These are phyloP conservation scores for Fusarium anguioides DNA, from an alignment of 2,329 filamentous ascomycete genomes.

Conservation along the genomic window DNA sequence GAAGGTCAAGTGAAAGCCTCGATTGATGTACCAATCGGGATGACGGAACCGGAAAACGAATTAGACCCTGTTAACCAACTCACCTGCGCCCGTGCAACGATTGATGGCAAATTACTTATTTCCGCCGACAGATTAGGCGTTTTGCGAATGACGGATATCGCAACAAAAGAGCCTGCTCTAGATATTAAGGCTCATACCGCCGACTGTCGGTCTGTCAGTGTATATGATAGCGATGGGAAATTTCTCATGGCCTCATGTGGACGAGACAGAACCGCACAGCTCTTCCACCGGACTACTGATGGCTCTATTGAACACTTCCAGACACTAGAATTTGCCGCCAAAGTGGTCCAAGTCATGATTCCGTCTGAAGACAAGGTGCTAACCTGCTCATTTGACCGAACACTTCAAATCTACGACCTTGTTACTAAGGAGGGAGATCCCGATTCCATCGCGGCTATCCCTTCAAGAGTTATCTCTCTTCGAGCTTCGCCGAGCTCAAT, in stretches of 20 bases:
- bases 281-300: constrained; percentile 74
- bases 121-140: constrained; percentile 90
- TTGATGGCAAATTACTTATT: constrained; percentile 74
- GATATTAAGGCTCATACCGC: constrained; percentile 87
- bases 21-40: constrained; percentile 76
- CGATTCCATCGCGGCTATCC: constrained; percentile 78
- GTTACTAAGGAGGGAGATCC: constrained; percentile 74
- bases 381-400: constrained; percentile 90
- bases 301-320: constrained; percentile 82
- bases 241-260: constrained; percentile 84
- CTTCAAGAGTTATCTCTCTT: constrained; percentile 80
- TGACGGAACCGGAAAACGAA: constrained; percentile 61
- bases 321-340: constrained; percentile 91
- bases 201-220: constrained; percentile 84
- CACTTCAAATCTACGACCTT: constrained; percentile 83
- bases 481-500: constrained; percentile 91
- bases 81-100: constrained; percentile 68
- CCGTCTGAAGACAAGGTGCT: constrained; percentile 81
- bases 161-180: constrained; percentile 69
- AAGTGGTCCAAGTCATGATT: constrained; percentile 79
- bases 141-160: constrained; percentile 74
- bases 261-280: constrained; percentile 89
- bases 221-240: constrained; percentile 71
- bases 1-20: constrained; percentile 75
- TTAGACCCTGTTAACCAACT: constrained; percentile 68